phyloP scores from a whole-genome alignment of 805 yeast species.

The Candida boidinii region DNA sequence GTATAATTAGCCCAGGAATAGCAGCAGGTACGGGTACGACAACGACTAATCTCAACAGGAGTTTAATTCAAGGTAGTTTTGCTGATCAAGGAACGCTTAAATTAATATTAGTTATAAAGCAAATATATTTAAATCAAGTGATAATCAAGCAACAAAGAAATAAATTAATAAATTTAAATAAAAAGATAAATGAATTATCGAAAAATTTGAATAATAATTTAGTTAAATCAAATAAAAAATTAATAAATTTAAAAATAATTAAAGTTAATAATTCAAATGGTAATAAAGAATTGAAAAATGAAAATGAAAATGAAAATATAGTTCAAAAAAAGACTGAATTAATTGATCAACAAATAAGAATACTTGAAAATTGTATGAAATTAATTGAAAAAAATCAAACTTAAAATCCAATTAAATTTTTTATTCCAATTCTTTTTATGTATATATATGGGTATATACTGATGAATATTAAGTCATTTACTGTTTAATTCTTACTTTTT shows the following conservation, averaged over 20 bases:
- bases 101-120: too few species aligned
- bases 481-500: too few species aligned
- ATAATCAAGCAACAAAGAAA: slow-evolving; percentile 16
- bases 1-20: too few species aligned
- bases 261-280: slow-evolving; percentile 5
- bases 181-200: slow-evolving; percentile 5
- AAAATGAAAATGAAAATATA: slow-evolving; percentile 4
- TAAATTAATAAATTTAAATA: slow-evolving; percentile 8
- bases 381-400: slow-evolving; percentile 22
- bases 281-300: slow-evolving; percentile 1
- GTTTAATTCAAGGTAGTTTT: too few species aligned
- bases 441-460: not conserved
- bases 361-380: slow-evolving; percentile 50
- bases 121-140: too few species aligned
- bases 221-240: slow-evolving; percentile 8
- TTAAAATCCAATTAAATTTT: not conserved
- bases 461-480: too few species aligned
- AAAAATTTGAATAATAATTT: slow-evolving; percentile 9
- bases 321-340: slow-evolving; percentile 56
- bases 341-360: slow-evolving; percentile 63
- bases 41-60: not conserved
- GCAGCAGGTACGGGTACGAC: slow-evolving; percentile 1
- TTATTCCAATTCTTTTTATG: too few species aligned
- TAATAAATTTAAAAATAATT: slow-evolving; percentile 5
- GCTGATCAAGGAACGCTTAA: too few species aligned